Conservation (phyloP, 2,329 filamentous ascomycete species). For the Xenosphaeropsis pyriputrescens region DNA sequence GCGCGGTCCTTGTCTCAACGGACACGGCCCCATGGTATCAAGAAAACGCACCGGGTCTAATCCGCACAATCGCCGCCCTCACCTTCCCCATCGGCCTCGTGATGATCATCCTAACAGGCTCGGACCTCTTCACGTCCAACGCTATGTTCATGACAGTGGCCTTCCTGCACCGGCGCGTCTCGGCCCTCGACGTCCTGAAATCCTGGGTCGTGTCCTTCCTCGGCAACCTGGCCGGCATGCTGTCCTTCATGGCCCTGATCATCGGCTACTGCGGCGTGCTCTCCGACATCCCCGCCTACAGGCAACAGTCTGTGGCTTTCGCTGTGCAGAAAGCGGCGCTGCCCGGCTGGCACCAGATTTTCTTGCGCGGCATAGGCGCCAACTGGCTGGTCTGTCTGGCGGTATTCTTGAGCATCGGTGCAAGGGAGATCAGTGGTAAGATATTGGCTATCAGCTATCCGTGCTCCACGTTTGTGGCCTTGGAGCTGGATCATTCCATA, state of each 20-base stretch:
- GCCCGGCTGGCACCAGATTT: conserved; percentile 34
- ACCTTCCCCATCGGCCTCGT: conserved; percentile 33
- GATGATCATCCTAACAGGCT: conserved; percentile 31
- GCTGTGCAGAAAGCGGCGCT: conserved; percentile 31
- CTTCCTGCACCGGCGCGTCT: conserved; percentile 24
- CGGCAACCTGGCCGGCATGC: conserved; percentile 30
- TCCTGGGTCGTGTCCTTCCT: conserved; percentile 30
- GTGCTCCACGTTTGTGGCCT: conserved; percentile 35
- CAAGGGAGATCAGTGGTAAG: conserved; percentile 34
- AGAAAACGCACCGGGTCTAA: conserved; percentile 30
- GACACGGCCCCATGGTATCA: conserved; percentile 30
- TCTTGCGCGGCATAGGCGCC: conserved; percentile 34
- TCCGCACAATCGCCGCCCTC: conserved; percentile 27
- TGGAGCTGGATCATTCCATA: conserved; percentile 39
- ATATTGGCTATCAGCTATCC: conserved; percentile 41
- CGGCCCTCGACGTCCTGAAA: conserved; percentile 15
- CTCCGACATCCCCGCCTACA: conserved; percentile 28
- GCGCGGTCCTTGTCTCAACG: conserved; percentile 28
- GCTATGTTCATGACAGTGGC: conserved; percentile 27
- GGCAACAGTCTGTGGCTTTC: conserved; percentile 26
- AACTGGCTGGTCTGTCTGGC: conserved; percentile 44
- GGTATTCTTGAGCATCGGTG: conserved; percentile 30
- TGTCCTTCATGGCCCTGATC: conserved; percentile 31
- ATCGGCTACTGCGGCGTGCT: conserved; percentile 33
- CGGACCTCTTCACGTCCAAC: conserved; percentile 29